Conservation (phyloP, 768 basidiomycete genomes). For the Omphalotus guepiniiformis region DNA sequence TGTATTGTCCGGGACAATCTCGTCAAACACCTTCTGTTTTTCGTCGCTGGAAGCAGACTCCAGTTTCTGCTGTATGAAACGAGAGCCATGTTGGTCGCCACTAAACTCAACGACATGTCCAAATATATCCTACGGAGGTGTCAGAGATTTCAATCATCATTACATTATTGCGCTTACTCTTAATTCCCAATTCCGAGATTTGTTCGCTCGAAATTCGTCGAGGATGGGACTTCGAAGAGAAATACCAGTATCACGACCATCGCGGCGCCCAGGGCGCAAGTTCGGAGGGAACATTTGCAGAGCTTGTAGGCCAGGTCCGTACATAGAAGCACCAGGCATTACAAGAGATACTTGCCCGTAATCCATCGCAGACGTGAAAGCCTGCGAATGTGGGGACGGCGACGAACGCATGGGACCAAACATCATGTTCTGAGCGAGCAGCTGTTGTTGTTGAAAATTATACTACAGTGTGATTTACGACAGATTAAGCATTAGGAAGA, state of each 20-base stretch:
- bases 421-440: conserved; percentile 36
- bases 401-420: conserved; percentile 38
- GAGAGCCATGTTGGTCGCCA: conserved; percentile 95
- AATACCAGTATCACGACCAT: too few relatives aligned
- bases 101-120: conserved; percentile 90
- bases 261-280: conserved; percentile 43
- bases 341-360: conserved; percentile 46
- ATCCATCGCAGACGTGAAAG: conserved; percentile 42
- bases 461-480: too few relatives aligned
- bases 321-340: conserved; percentile 40
- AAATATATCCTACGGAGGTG: conserved; percentile 64
- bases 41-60: conserved; percentile 75
- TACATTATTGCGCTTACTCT: conserved; percentile 40
- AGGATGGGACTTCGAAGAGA: conserved; percentile 65
- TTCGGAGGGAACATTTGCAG: conserved; percentile 32
- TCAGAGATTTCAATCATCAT: background rate
- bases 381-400: conserved; percentile 39
- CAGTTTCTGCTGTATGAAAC: conserved; percentile 90
- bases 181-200: conserved; percentile 77
- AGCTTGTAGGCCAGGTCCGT: conserved; percentile 35
- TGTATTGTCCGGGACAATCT: conserved; percentile 76
- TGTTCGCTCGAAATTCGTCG: conserved; percentile 83
- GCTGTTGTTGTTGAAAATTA: conserved; percentile 40
- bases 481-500: conserved; percentile 11
- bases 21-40: conserved; percentile 75